These are phyloP conservation scores for Physcomitrellopsis africana DNA, from an alignment of 225 moss, liverwort and hornwort species.

Conservation along the genomic window DNA sequence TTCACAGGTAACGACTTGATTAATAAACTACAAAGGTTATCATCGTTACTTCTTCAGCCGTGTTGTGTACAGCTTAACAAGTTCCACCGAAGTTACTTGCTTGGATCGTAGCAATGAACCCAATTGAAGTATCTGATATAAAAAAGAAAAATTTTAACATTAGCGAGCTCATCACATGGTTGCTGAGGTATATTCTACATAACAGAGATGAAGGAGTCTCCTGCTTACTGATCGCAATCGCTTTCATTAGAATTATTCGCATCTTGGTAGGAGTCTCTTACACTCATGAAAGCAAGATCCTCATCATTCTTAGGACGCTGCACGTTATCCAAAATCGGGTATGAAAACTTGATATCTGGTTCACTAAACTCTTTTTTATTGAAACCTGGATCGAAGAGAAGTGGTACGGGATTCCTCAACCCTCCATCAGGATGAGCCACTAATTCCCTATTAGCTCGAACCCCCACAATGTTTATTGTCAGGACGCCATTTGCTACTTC, in stretches of 20 bases:
- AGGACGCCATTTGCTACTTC: constrained; percentile 48
- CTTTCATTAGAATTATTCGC: too few relatives aligned
- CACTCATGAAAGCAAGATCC: constrained; percentile 48
- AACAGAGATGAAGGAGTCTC: too few relatives aligned
- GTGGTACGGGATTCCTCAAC: constrained; percentile 33
- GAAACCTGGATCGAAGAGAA: constrained; percentile 37
- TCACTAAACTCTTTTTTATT: constrained; percentile 13
- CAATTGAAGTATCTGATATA: constrained; percentile 37
- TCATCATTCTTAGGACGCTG: constrained; percentile 29
- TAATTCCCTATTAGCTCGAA: constrained; percentile 43
- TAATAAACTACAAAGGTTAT: too few relatives aligned
- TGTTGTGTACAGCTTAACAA: constrained; percentile 35
- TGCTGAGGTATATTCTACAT: too few relatives aligned
- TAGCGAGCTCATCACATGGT: too few relatives aligned
- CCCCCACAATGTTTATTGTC: constrained; percentile 56
- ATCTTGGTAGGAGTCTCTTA: not conserved
- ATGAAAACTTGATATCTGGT: constrained; percentile 24
- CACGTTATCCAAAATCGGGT: constrained; percentile 32
- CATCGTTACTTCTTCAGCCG: constrained; percentile 31
- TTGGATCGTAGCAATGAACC: constrained; percentile 36
- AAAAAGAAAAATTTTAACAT: not conserved
- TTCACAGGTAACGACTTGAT: too few relatives aligned
- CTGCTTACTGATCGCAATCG: too few relatives aligned
- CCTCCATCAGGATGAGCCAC: constrained; percentile 62
- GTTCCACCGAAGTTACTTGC: constrained; percentile 40